Evolutionary conservation across 2,329 filamentous ascomycete species (phyloP).

Genomic region (Trichoderma sp.): DNA sequence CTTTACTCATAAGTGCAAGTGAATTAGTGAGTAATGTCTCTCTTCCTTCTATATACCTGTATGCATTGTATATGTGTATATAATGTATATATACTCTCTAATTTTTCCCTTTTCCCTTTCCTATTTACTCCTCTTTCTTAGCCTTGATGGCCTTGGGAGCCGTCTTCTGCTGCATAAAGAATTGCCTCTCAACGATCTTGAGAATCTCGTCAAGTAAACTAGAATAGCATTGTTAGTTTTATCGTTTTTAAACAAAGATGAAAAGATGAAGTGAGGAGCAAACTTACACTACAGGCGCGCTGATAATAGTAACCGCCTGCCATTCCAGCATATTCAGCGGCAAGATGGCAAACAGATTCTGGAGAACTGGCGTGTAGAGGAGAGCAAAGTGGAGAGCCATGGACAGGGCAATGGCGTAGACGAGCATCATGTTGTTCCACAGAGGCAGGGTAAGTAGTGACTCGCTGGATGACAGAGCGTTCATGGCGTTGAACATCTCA

Average conservation of each 20-base stretch:
- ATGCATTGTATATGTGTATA: constrained; percentile 41
- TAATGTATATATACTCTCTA: constrained; percentile 30
- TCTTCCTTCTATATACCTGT: constrained; percentile 27
- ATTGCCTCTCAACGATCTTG: constrained; percentile 73
- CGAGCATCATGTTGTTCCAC: constrained; percentile 99
- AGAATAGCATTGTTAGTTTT: constrained; percentile 35
- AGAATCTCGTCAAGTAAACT: constrained; percentile 83
- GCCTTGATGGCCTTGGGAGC: constrained; percentile 43
- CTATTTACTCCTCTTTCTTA: constrained; percentile 59
- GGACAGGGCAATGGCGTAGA: constrained; percentile 89
- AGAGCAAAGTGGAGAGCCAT: constrained; percentile 96
- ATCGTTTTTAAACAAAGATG: not conserved
- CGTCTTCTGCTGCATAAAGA: constrained; percentile 61
- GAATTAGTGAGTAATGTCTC: constrained; percentile 1
- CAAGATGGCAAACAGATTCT: constrained; percentile 86
- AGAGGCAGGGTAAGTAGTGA: constrained; percentile 89
- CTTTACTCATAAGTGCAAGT: not conserved
- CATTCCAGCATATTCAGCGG: constrained; percentile 86
- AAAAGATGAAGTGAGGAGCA: not conserved
- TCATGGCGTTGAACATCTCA: constrained; percentile 99
- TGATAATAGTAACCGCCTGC: constrained; percentile 87
- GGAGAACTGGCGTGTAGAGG: constrained; percentile 87
- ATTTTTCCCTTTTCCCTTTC: constrained; percentile 25
- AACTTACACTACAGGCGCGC: constrained; percentile 88
- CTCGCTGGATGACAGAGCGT: constrained; percentile 93